Percentiles rank a stretch among this genome's conserved stretches.
Evolutionary conservation across 805 yeast species (phyloP).

Genomic region (Kodamaea sagamina): DNA sequence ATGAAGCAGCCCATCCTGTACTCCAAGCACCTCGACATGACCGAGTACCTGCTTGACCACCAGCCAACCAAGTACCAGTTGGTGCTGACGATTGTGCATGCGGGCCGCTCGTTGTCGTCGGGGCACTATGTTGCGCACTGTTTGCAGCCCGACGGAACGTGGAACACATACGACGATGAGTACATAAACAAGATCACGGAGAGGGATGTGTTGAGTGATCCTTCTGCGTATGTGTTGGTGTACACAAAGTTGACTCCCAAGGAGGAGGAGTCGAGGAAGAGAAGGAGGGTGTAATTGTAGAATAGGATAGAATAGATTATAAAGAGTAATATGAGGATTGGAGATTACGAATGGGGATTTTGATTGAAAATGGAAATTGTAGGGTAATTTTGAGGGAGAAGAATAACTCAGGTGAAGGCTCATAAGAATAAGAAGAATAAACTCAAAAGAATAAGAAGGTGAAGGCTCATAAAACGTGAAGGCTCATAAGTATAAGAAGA

Average conservation of each 20-base stretch:
- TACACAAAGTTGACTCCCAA: slow-evolving; percentile 77
- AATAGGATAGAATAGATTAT: slow-evolving; percentile 8
- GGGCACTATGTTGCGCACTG: slow-evolving; percentile 95
- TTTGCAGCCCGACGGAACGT: slow-evolving; percentile 85
- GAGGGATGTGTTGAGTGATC: slow-evolving; percentile 73
- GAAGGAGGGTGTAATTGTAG: slow-evolving; percentile 8
- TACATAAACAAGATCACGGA: slow-evolving; percentile 73
- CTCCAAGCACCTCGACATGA: slow-evolving; percentile 73
- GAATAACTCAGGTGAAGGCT: too few species aligned
- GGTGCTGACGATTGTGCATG: slow-evolving; percentile 85
- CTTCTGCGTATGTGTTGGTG: slow-evolving; percentile 86
- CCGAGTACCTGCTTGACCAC: slow-evolving; percentile 47
- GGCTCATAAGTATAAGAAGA: too few species aligned
- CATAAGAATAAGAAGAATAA: too few species aligned
- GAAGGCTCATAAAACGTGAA: too few species aligned
- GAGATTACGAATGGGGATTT: neutral
- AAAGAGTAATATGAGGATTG: neutral
- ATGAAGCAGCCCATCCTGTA: slow-evolving; percentile 85
- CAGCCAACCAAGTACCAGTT: slow-evolving; percentile 62
- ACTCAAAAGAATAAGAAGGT: too few species aligned
- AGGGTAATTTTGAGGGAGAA: too few species aligned
- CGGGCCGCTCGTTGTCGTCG: slow-evolving; percentile 86
- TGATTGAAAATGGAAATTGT: too few species aligned
- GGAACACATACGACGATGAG: slow-evolving; percentile 96
- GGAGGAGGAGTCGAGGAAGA: slow-evolving; percentile 15